Percentiles rank a stretch among this genome's conserved stretches.
Evolutionary conservation across 2,329 filamentous ascomycete species (phyloP).

Genomic region (Cercospora zeae-maydis): DNA sequence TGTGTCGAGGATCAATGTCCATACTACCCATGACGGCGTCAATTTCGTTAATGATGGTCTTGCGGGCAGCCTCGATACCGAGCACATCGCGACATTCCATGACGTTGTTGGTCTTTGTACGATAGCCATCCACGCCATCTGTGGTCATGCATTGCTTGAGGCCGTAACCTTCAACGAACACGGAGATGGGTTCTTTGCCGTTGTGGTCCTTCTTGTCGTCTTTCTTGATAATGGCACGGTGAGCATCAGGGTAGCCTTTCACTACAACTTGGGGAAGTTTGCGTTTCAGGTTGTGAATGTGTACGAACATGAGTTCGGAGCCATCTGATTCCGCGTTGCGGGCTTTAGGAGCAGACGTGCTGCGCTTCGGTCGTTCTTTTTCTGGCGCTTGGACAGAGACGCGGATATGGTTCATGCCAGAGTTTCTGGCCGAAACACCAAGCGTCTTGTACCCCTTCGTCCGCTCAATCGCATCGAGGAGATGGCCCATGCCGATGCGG

Average conservation of each 20-base stretch:
- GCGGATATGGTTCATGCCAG: slow-evolving; percentile 53
- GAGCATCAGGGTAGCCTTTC: slow-evolving; percentile 81
- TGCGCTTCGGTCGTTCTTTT: slow-evolving; percentile 35
- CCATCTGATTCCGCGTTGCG: slow-evolving; percentile 41
- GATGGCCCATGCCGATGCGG: slow-evolving; percentile 69
- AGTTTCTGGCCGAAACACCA: slow-evolving; percentile 28
- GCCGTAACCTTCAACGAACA: slow-evolving; percentile 91
- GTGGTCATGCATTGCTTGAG: slow-evolving; percentile 88
- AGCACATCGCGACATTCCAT: slow-evolving; percentile 85
- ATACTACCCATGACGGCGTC: slow-evolving; percentile 85
- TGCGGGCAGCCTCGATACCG: slow-evolving; percentile 89
- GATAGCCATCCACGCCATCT: slow-evolving; percentile 76
- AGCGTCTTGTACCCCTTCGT: slow-evolving; percentile 74
- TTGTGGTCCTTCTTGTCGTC: slow-evolving; percentile 63
- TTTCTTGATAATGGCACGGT: slow-evolving; percentile 84
- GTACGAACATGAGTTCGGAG: slow-evolving; percentile 65
- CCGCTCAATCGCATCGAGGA: slow-evolving; percentile 70
- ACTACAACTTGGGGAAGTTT: slow-evolving; percentile 79
- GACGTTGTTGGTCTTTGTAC: slow-evolving; percentile 76
- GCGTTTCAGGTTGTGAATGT: slow-evolving; percentile 81
- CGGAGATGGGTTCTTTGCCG: slow-evolving; percentile 53
- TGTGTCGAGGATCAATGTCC: slow-evolving; percentile 95
- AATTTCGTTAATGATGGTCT: slow-evolving; percentile 87
- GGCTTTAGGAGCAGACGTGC: slow-evolving; percentile 40
- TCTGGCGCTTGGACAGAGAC: slow-evolving; percentile 60